phyloP scores from a whole-genome alignment of 345 rosid species.

The Syzygium aromaticum region DNA sequence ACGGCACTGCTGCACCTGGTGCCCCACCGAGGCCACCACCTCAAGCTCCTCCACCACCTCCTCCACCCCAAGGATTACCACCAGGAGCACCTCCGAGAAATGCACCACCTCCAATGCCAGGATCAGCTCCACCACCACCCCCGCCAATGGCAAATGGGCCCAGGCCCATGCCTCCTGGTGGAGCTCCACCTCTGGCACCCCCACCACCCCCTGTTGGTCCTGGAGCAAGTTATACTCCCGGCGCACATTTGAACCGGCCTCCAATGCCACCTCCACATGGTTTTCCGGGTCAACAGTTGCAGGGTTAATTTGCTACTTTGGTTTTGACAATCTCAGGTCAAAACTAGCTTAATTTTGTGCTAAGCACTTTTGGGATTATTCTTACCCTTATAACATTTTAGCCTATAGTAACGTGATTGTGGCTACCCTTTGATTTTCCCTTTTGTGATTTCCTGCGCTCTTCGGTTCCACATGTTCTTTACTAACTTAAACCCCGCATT shows the following conservation, averaged over 20 bases:
- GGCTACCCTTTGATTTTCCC: not conserved
- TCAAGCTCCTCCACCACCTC: slow-evolving; percentile 55
- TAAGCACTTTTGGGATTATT: not conserved
- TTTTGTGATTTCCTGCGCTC: not conserved
- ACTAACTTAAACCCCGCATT: not conserved
- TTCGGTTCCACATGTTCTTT: not conserved
- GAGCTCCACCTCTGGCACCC: slow-evolving; percentile 57
- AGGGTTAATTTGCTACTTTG: not conserved
- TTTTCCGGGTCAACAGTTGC: slow-evolving; percentile 49
- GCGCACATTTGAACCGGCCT: slow-evolving; percentile 40
- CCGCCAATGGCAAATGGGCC: slow-evolving; percentile 74
- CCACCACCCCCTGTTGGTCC: slow-evolving; percentile 58
- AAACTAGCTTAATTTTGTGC: not conserved
- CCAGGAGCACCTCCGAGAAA: slow-evolving; percentile 43
- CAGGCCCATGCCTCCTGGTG: slow-evolving; percentile 63
- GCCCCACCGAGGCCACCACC: slow-evolving; percentile 59
- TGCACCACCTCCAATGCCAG: slow-evolving; percentile 49
- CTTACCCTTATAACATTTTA: not conserved
- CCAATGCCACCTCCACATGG: slow-evolving; percentile 42
- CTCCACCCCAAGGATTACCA: slow-evolving; percentile 55
- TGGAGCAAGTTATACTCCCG: slow-evolving; percentile 59
- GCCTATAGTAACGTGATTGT: not conserved
- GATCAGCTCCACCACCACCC: slow-evolving; percentile 66
- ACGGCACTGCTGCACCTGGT: slow-evolving; percentile 56
- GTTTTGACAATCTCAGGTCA: not conserved